Conservation (phyloP, 257 asterid species). For the Solanum medicagineum region DNA sequence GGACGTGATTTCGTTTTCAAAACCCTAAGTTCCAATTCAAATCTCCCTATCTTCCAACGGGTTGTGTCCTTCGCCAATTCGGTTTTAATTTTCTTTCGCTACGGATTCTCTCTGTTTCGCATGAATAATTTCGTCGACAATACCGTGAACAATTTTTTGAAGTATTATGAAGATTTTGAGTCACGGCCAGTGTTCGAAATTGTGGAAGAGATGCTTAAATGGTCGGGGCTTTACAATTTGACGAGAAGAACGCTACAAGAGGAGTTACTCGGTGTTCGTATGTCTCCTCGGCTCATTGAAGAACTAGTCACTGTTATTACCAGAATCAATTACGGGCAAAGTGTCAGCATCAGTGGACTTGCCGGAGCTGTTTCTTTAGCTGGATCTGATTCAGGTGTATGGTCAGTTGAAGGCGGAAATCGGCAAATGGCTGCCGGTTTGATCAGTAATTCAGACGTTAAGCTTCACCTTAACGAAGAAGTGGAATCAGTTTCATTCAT, state of each 20-base stretch:
- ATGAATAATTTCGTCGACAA: constrained; percentile 63
- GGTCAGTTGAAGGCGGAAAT: constrained; percentile 93
- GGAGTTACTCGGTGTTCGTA: constrained; percentile 40
- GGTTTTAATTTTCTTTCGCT: constrained; percentile 37
- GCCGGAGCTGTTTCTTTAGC: constrained; percentile 98
- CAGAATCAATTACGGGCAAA: constrained; percentile 91
- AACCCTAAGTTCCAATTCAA: constrained; percentile 38
- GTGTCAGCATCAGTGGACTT: constrained; percentile 81
- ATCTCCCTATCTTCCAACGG: constrained; percentile 31
- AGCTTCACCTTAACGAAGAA: constrained; percentile 72
- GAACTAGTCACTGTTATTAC: constrained; percentile 92
- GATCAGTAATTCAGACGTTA: constrained; percentile 54
- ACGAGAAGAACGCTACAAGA: constrained; percentile 46
- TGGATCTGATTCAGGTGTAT: constrained; percentile 78
- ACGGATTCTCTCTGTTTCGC: constrained; percentile 67
- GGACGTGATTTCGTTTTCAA: constrained; percentile 57
- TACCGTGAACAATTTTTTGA: constrained; percentile 41
- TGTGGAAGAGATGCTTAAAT: constrained; percentile 84
- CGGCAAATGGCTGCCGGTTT: constrained; percentile 95
- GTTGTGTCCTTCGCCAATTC: constrained; percentile 55
- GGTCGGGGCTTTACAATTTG: constrained; percentile 79
- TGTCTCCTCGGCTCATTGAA: constrained; percentile 53
- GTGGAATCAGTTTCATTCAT: constrained; percentile 57
- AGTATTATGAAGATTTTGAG: constrained; percentile 55
- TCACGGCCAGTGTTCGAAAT: constrained; percentile 67